A percentile compares a stretch with the other conserved stretches of the same genome.
Conservation (phyloP, 1,284 basidiomycete genomes). For the Heterobasidion parviporum region DNA sequence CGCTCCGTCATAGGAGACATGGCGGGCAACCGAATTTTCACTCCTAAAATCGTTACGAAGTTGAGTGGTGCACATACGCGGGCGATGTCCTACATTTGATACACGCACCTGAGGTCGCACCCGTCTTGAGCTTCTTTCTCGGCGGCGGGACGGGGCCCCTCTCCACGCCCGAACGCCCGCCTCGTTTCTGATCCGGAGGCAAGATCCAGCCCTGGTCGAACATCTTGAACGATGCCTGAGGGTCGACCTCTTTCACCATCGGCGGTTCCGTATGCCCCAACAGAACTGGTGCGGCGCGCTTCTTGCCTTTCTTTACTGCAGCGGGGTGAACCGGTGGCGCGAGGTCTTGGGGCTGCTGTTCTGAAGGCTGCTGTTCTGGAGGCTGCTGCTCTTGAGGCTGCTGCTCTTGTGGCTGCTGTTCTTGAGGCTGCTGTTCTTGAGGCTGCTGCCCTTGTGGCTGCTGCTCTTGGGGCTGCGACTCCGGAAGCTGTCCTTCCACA, state of each 20-base stretch:
- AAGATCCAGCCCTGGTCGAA: conserved; percentile 91
- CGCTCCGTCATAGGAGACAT: too few species aligned
- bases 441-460: background rate
- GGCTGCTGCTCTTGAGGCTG: background rate
- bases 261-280: conserved; percentile 26
- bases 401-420: background rate
- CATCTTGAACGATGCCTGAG: conserved; percentile 67
- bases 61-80: too few species aligned
- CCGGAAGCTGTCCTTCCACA: background rate
- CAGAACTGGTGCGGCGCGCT: conserved; percentile 1
- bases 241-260: conserved; percentile 62
- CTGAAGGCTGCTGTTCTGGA: too few species aligned
- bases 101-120: conserved; percentile 23
- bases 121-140: conserved; percentile 45
- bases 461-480: background rate
- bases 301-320: conserved; percentile 10
- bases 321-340: too few species aligned
- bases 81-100: too few species aligned
- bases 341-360: background rate
- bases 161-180: conserved; percentile 39
- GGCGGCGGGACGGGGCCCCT: conserved; percentile 29
- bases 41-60: too few species aligned
- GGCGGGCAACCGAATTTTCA: too few species aligned
- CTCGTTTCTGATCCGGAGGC: conserved; percentile 50
- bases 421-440: background rate